These are phyloP conservation scores for Biscogniauxia mediterranea DNA, from an alignment of 2,329 filamentous ascomycete species.

Conservation along the genomic window DNA sequence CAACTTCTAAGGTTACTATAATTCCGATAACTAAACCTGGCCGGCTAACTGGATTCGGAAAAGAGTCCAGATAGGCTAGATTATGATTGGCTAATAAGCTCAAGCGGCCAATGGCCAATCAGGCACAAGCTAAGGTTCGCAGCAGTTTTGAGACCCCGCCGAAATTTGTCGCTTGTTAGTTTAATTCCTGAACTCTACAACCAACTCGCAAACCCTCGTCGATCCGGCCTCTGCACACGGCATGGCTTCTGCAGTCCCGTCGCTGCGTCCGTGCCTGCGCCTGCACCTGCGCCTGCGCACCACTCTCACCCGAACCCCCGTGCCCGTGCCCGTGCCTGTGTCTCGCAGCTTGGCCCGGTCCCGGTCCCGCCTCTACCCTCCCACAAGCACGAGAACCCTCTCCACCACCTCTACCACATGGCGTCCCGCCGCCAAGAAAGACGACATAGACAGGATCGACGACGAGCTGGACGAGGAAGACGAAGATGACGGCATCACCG, in stretches of 20 bases:
- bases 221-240: conserved; percentile 20
- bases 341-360: conserved; percentile 19
- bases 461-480: conserved; percentile 15
- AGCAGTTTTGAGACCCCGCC: neutral
- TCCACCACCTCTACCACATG: conserved; percentile 27
- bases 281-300: conserved; percentile 31
- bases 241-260: conserved; percentile 42
- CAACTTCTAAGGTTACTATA: no score
- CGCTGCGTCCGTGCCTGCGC: conserved; percentile 39
- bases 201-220: conserved; percentile 8
- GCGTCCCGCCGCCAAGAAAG: conserved; percentile 19
- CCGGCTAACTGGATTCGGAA: no score
- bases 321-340: conserved; percentile 15
- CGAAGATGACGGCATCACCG: conserved; percentile 4
- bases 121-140: no score
- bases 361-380: conserved; percentile 3
- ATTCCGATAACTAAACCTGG: no score
- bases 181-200: conserved; percentile 1
- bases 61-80: no score
- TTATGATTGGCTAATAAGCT: neutral
- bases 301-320: no score
- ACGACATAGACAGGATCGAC: conserved; percentile 18
- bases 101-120: neutral
- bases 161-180: neutral
- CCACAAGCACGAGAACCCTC: conserved; percentile 22